Conservation (phyloP, 176 grass and related monocot genomes). For the Musa beccarii region DNA sequence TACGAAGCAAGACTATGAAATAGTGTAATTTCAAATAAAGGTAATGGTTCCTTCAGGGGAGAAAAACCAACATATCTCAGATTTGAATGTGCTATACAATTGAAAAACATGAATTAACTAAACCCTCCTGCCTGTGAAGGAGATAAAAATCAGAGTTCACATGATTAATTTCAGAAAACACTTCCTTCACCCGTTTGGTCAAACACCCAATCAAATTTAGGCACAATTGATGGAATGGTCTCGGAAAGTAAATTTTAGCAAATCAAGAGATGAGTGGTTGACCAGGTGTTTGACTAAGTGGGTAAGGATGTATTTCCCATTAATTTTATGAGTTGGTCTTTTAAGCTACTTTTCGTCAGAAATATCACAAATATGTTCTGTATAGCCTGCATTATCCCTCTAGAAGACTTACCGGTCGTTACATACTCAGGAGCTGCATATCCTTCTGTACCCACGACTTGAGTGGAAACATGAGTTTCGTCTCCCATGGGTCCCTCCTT, state of each 20-base stretch:
- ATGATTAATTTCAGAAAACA: neutral
- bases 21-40: neutral
- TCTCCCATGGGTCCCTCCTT: constrained; percentile 15
- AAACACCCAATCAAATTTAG: neutral
- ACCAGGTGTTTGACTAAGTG: neutral
- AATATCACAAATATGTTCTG: neutral
- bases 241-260: neutral
- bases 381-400: neutral
- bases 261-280: neutral
- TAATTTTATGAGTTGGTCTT: neutral
- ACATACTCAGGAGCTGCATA: constrained; percentile 21
- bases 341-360: neutral
- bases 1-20: neutral
- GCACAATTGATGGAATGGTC: neutral
- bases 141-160: neutral
- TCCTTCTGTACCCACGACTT: constrained; percentile 9
- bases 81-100: neutral
- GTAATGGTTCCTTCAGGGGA: neutral
- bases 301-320: neutral
- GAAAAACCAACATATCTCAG: neutral
- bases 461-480: constrained; percentile 14
- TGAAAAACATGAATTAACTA: neutral
- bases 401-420: constrained; percentile 5
- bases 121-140: neutral
- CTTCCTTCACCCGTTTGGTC: too few relatives aligned